Base-by-base conservation (phyloP, 225 moss, liverwort and hornwort genomes). In the Polytrichum formosum region DNA sequence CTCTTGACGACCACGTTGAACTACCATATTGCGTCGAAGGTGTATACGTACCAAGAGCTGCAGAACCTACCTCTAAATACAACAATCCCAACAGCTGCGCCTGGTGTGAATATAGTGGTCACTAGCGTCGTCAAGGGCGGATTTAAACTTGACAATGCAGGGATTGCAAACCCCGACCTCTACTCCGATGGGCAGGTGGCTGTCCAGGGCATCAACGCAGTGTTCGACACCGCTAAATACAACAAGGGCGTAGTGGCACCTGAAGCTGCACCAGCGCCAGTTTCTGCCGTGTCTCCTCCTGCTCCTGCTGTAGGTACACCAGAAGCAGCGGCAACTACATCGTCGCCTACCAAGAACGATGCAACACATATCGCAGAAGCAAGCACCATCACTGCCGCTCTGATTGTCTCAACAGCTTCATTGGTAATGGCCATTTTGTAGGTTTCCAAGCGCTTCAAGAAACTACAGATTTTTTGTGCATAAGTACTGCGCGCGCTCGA, bases 131-230 rank as follows among this genome's bases (percentile, higher is more conserved):
- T 62, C 10, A 62, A 60, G 5, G 70, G 53, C 53, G 82, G 79
- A 33, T 85, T 77, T 64, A 83, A 90, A 18, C 65, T 95, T 1
- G 85, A 95, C 70, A 85, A 87, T 17, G 70, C 82, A 4, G 16
- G 67, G 23, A 73, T 95, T 7, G 22, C 77, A 19, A 80, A 88
- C 29, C 83, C 85, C 8, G 90, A 95, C 73, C 73, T 95, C 29
- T 95, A 92, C 83, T 60, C 27, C 25, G 91, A 90, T 5, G 78
- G 61, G 22, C 83, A 83, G 21, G 67, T 90, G 79, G 70, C 83
- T 33, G 95, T 93, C 29, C 95, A 95, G 0, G 95, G 95, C 0
- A 77, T 95, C 27, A 53, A 78, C 65, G 23, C 89, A 0, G 67
- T 91, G 29, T 16, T 95, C 67, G n/a, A 91, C 78, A 90, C 89